A percentile compares a stretch with the other conserved stretches of the same genome.
Conservation (phyloP, 2,329 filamentous ascomycete genomes). For the Blumeriella jaapii region DNA sequence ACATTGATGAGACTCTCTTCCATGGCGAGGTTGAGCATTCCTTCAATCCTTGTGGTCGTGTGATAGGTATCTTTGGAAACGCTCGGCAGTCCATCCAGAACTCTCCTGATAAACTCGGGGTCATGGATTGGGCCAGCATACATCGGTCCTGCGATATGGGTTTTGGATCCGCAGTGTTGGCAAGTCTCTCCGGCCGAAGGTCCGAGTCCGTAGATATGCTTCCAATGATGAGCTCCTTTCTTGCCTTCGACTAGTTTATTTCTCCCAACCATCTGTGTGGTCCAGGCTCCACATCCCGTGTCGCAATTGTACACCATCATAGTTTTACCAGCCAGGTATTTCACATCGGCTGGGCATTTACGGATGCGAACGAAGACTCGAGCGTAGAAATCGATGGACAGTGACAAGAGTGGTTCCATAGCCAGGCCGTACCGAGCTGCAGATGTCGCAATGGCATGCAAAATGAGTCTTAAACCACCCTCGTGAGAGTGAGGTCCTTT, state of each 20-base stretch:
- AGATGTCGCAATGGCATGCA: conserved; percentile 69
- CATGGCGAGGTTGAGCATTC: conserved; percentile 81
- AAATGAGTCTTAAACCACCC: conserved; percentile 72
- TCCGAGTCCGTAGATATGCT: conserved; percentile 63
- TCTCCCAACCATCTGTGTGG: conserved; percentile 65
- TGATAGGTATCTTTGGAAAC: conserved; percentile 61
- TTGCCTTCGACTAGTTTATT: conserved; percentile 58
- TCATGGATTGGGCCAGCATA: conserved; percentile 86
- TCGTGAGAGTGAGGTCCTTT: conserved; percentile 85
- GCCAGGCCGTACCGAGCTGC: conserved; percentile 78
- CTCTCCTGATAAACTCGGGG: conserved; percentile 64
- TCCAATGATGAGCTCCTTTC: conserved; percentile 59
- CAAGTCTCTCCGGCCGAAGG: conserved; percentile 58
- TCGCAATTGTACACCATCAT: conserved; percentile 94
- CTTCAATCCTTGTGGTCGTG: conserved; percentile 71
- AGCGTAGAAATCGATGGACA: conserved; percentile 94
- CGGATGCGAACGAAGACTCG: conserved; percentile 77
- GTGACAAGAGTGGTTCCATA: conserved; percentile 80
- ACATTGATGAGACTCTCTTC: conserved; percentile 46
- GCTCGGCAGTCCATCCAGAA: conserved; percentile 60
- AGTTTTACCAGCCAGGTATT: conserved; percentile 79
- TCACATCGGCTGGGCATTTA: conserved; percentile 74
- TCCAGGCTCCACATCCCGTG: conserved; percentile 81
- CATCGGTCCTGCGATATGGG: conserved; percentile 88
- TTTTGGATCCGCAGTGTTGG: conserved; percentile 74